Evolutionary conservation across 1,139 yeast genomes (phyloP), one percentile per base, ranked within the genome.

Genomic region (Scheffersomyces stambukii): DNA sequence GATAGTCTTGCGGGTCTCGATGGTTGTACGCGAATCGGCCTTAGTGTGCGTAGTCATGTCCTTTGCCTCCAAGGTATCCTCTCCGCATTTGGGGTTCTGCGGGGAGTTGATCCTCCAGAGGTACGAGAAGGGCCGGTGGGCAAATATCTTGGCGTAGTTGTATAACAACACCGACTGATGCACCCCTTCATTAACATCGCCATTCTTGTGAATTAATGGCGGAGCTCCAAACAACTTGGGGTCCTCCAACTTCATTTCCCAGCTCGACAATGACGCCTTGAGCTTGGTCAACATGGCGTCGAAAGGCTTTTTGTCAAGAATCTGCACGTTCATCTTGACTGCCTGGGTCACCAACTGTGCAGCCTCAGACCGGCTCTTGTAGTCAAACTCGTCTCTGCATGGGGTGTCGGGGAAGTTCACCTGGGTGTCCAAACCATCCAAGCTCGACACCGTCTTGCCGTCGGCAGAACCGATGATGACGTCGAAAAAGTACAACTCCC

Each of bases 381-480:
- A 71, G 38, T 71, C 76, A 42, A 69, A 70, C 3, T 38, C 46
- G 3, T 43, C 43, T 11, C 51, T 43, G 1, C 61, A 33, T 2
- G 70, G 65, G 1, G 37, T 35, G 0, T 43, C 33, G 1, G 77
- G 77, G 38, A 51, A 67, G 1, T 55, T 37, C 4, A 63, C 55
- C 17, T 52, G 43, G 16, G 60, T 49, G 13, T 54, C 45, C 2
- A 54, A 32, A 1, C 52, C 41, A 1, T 67, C 59, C 8, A 70
- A 38, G n/a, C 48, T 42, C 2, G 75, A 64, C 8, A 64, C 48
- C 0, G 73, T 51, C 30, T 53, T 55, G n/a, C 76, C 77, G 29
- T 70, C 72, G 1, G 77, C 72, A 3, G 74, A 68, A 0, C 75
- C 75, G 33, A 68, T 65, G 21, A 69, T 53, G 7, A 70, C 64